Conservation (phyloP, 768 basidiomycete genomes). For the Boletellus ananiceps region DNA sequence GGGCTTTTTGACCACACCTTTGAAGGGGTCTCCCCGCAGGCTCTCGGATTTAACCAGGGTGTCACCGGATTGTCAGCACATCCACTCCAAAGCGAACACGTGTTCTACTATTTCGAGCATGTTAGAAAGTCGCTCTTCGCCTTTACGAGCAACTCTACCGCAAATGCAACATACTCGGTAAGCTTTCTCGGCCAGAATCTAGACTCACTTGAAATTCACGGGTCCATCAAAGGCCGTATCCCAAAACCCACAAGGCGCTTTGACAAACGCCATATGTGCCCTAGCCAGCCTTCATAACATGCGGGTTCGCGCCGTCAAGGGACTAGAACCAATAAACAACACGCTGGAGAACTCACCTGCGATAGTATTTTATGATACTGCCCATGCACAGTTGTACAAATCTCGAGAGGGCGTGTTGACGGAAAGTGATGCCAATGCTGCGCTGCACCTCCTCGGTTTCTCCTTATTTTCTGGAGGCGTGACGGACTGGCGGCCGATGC, state of each 20-base stretch:
- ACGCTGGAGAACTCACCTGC: conserved; percentile 55
- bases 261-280: conserved; percentile 73
- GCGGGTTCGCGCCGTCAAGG: conserved; percentile 56
- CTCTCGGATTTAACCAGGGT: conserved; percentile 26
- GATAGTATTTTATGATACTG: conserved; percentile 63
- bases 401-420: conserved; percentile 50
- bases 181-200: conserved; percentile 24
- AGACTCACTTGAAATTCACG: conserved; percentile 15
- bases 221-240: conserved; percentile 40
- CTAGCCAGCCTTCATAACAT: conserved; percentile 67
- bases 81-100: conserved; percentile 51
- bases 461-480: conserved; percentile 65
- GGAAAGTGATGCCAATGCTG: conserved; percentile 72
- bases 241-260: conserved; percentile 63
- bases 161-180: conserved; percentile 63
- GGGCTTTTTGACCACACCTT: conserved; percentile 33
- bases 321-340: conserved; percentile 51
- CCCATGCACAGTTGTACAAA: conserved; percentile 59
- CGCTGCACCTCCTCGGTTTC: conserved; percentile 71
- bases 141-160: conserved; percentile 58
- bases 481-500: conserved; percentile 65
- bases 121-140: conserved; percentile 64
- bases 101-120: conserved; percentile 72
- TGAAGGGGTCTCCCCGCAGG: conserved; percentile 30
- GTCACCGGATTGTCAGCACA: conserved; percentile 31